These are phyloP conservation scores for Epichloe amarillans DNA, from an alignment of 2,329 filamentous ascomycete species.

Conservation along the genomic window DNA sequence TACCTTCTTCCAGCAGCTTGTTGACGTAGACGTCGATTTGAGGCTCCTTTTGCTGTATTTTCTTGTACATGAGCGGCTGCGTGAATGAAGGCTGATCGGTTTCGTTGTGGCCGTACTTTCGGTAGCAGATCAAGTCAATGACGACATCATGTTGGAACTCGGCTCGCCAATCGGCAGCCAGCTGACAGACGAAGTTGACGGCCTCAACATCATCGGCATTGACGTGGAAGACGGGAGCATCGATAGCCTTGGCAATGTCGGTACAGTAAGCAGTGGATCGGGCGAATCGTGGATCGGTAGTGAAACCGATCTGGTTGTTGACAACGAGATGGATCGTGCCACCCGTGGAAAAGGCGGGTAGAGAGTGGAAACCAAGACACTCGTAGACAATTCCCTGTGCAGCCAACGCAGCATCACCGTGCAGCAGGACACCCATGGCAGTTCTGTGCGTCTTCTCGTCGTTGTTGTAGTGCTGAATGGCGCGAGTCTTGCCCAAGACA, in stretches of 20 bases:
- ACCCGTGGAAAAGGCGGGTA: conserved; percentile 92
- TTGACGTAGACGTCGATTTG: conserved; percentile 87
- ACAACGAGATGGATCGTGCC: conserved; percentile 95
- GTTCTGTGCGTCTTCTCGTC: conserved; percentile 80
- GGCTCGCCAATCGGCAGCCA: conserved; percentile 94
- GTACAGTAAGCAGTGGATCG: conserved; percentile 98
- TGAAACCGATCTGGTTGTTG: conserved; percentile 99
- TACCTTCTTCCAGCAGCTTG: conserved; percentile 81
- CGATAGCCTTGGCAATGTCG: conserved; percentile 97
- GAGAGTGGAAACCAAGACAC: conserved; percentile 91
- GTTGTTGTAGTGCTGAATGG: conserved; percentile 98
- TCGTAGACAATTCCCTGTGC: conserved; percentile 97
- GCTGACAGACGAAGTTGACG: conserved; percentile 94
- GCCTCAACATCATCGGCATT: conserved; percentile 98
- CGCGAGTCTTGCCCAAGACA: conserved; percentile 91
- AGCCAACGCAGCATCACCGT: conserved; percentile 94
- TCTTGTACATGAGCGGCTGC: conserved; percentile 99
- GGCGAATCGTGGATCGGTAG: conserved; percentile 91
- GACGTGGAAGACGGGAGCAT: conserved; percentile 97
- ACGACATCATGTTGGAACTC: conserved; percentile 98
- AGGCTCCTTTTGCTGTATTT: conserved; percentile 70
- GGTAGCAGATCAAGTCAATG: conserved; percentile 96
- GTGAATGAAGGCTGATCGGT: conserved; percentile 99
- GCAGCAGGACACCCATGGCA: conserved; percentile 90
- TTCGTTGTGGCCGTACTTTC: conserved; percentile 98